Evolutionary conservation across 2,329 filamentous ascomycete genomes (phyloP).

Genomic region (Graphiopsis chlorocephala): DNA sequence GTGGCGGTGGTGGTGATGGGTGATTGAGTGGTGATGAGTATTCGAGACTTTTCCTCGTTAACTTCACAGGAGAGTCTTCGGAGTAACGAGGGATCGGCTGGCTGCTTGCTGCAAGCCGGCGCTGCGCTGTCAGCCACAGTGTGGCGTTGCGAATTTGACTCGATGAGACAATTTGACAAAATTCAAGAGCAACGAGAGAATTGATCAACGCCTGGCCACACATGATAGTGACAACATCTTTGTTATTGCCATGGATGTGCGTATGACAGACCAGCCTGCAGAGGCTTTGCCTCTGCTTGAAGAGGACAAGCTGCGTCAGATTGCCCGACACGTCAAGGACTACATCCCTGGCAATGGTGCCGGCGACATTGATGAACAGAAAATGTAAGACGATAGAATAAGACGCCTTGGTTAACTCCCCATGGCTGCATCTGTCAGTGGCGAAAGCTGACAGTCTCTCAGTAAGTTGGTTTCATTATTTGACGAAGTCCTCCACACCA

Average conservation of each 20-base stretch:
- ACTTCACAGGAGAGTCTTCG: slow-evolving; percentile 12
- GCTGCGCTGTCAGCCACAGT: not conserved
- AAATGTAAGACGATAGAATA: slow-evolving; percentile 22
- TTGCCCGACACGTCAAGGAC: slow-evolving; percentile 19
- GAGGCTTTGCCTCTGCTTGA: slow-evolving; percentile 13
- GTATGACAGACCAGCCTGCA: slow-evolving; percentile 5
- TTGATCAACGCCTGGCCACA: not conserved
- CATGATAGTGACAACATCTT: not conserved
- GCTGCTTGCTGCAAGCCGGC: not conserved
- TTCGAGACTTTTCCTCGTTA: slow-evolving; percentile 14
- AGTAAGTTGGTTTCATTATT: slow-evolving; percentile 23
- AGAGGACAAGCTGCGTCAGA: slow-evolving; percentile 22
- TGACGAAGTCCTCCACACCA: slow-evolving; percentile 23
- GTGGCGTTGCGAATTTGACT: slow-evolving; percentile 2
- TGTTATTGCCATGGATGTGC: slow-evolving; percentile 4
- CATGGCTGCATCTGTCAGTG: not conserved
- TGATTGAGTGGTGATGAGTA: not conserved
- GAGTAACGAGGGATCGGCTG: slow-evolving; percentile 2
- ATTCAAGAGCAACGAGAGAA: slow-evolving; percentile 1
- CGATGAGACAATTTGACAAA: not conserved
- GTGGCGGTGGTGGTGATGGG: not conserved
- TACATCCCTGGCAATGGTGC: slow-evolving; percentile 9
- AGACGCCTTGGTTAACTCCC: not conserved
- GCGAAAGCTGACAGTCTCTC: slow-evolving; percentile 8
- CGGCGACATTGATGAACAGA: slow-evolving; percentile 15